Conservation (phyloP, 441 rosid genomes). For the Sinapis alba region DNA sequence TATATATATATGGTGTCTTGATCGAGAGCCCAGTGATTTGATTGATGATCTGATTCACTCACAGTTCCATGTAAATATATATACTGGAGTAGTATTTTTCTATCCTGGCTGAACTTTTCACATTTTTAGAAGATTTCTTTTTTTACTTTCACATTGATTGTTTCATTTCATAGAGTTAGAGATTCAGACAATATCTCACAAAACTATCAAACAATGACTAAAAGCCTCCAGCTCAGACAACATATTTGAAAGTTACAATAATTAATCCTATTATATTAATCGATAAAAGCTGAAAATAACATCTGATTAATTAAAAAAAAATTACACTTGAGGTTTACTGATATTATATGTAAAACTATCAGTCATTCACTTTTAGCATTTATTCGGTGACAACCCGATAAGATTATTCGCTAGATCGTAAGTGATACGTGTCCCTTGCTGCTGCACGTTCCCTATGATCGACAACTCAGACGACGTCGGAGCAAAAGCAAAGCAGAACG, state of each 20-base stretch:
- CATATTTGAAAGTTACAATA: background rate
- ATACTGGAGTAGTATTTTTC: background rate
- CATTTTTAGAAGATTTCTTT: background rate
- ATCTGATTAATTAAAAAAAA: constrained; percentile 5
- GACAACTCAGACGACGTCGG: constrained; percentile 59
- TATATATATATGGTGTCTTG: background rate
- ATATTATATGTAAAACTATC: constrained; percentile 27
- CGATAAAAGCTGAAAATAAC: background rate
- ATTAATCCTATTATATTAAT: background rate
- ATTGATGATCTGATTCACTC: background rate
- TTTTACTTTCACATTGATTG: too few species aligned
- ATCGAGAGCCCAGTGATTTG: background rate
- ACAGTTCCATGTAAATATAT: background rate
- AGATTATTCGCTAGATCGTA: constrained; percentile 51
- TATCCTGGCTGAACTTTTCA: background rate
- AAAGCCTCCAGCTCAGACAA: background rate
- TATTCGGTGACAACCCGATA: constrained; percentile 54
- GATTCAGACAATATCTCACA: background rate
- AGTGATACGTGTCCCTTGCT: constrained; percentile 65
- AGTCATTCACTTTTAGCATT: constrained; percentile 45
- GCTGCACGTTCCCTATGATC: constrained; percentile 71
- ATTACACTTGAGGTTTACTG: constrained; percentile 32
- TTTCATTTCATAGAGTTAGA: too few species aligned
- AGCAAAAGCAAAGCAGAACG: constrained; percentile 72
- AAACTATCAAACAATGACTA: background rate